These are phyloP conservation scores for Coemansia sp. DNA, from an alignment of 192 early-diverging fungal genomes.

Conservation along the genomic window DNA sequence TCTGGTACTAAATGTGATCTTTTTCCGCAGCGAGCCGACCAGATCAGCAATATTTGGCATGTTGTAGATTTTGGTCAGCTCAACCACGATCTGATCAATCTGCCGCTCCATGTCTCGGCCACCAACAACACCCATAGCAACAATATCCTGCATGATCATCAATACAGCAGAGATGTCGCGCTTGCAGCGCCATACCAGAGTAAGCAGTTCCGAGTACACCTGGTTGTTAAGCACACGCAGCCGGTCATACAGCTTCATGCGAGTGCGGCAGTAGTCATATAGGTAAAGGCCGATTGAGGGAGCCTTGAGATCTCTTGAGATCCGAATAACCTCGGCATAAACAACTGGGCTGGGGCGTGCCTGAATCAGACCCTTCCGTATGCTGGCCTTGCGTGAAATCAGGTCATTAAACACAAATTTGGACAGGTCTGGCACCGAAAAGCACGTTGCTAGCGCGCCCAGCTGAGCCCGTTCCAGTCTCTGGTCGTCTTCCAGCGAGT, in stretches of 20 bases:
- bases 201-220: conserved; percentile 36
- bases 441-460: conserved; percentile 22
- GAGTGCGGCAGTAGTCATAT: conserved; percentile 31
- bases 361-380: neutral
- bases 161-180: conserved; percentile 28
- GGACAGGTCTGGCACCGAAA: conserved; percentile 18
- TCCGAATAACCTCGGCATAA: conserved; percentile 26
- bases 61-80: conserved; percentile 25
- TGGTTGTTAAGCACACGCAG: conserved; percentile 21
- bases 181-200: conserved; percentile 22
- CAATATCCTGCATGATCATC: conserved; percentile 25
- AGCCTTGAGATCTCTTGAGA: conserved; percentile 23
- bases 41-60: conserved; percentile 17
- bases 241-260: conserved; percentile 21
- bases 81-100: conserved; percentile 27
- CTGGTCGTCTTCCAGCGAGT: too few relatives aligned
- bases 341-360: conserved; percentile 31
- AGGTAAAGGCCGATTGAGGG: conserved; percentile 26
- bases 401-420: conserved; percentile 24
- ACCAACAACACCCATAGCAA: conserved; percentile 21
- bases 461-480: conserved; percentile 32
- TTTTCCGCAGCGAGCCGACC: conserved; percentile 12
- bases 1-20: conserved; percentile 5
- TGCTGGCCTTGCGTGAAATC: neutral
- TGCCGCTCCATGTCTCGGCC: conserved; percentile 18